Evolutionary conservation across 495 filamentous ascomycete species (phyloP).

Genomic region (Immersiella caudata): DNA sequence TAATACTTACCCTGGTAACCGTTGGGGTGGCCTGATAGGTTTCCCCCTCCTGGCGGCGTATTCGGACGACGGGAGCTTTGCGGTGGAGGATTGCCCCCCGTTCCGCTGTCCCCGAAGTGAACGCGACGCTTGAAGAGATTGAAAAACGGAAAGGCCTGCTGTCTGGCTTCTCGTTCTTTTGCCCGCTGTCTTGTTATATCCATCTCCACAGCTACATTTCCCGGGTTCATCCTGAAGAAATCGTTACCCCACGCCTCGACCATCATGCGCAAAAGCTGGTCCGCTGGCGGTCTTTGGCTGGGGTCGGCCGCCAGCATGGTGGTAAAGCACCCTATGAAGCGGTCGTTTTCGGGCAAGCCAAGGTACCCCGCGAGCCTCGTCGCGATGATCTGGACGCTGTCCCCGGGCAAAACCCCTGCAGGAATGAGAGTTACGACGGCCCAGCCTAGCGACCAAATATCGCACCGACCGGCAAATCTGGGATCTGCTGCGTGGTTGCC

Average conservation of each 20-base stretch:
- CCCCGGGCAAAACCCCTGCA: background rate
- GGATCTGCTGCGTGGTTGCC: background rate
- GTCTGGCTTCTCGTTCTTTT: too few relatives aligned
- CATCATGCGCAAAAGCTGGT: background rate
- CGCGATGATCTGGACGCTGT: background rate
- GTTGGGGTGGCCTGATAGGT: too few relatives aligned
- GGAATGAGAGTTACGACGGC: background rate
- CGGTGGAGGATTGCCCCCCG: too few relatives aligned
- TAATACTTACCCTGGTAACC: too few relatives aligned
- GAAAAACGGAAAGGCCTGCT: too few relatives aligned
- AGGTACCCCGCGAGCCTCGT: background rate
- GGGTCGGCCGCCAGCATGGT: background rate
- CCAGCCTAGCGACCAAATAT: background rate
- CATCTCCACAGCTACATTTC: background rate
- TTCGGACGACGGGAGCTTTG: too few relatives aligned
- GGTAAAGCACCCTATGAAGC: background rate
- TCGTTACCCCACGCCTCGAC: background rate
- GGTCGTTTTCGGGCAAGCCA: background rate
- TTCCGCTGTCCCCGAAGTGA: too few relatives aligned
- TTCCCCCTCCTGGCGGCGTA: too few relatives aligned
- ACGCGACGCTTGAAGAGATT: too few relatives aligned
- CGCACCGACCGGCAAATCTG: background rate
- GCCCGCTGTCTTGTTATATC: too few relatives aligned
- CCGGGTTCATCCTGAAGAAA: background rate
- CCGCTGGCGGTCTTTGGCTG: background rate